These are phyloP conservation scores for Leucocoprinus sp. DNA, from an alignment of 768 basidiomycete genomes.

Conservation along the genomic window DNA sequence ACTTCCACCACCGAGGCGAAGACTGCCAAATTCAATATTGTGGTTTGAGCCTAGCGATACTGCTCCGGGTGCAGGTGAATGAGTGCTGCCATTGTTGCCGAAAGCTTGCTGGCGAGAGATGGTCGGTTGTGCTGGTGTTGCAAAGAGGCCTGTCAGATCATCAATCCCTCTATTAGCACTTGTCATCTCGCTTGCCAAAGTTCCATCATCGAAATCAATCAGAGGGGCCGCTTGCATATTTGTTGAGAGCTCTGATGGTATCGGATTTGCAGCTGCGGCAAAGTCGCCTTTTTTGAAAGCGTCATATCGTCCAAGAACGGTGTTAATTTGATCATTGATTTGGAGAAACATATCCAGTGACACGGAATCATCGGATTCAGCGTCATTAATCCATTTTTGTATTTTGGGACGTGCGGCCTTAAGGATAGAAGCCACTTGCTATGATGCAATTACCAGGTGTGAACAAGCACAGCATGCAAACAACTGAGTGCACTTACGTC, in stretches of 20 bases:
- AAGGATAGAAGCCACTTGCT: constrained; percentile 89
- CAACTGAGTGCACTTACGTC: constrained; percentile 45
- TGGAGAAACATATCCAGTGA: constrained; percentile 90
- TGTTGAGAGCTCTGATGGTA: constrained; percentile 49
- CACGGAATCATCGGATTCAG: constrained; percentile 81
- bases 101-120: constrained; percentile 7
- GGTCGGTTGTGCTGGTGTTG: constrained; percentile 21
- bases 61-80: constrained; percentile 12
- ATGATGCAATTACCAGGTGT: constrained; percentile 13
- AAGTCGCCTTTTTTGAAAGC: constrained; percentile 92
- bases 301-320: constrained; percentile 82
- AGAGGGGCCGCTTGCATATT: constrained; percentile 39
- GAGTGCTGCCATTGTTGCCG: neutral
- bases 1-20: constrained; percentile 3
- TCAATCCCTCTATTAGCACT: constrained; percentile 17
- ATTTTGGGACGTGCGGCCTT: constrained; percentile 82
- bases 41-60: constrained; percentile 15
- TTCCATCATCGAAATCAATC: constrained; percentile 69
- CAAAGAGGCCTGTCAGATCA: constrained; percentile 61
- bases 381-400: constrained; percentile 97
- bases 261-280: constrained; percentile 53
- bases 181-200: constrained; percentile 16
- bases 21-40: constrained; percentile 12
- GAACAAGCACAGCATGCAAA: neutral
- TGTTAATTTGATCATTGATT: constrained; percentile 98